phyloP scores from a whole-genome alignment of 495 filamentous ascomycete species.

The Aspergillus hancockii region DNA sequence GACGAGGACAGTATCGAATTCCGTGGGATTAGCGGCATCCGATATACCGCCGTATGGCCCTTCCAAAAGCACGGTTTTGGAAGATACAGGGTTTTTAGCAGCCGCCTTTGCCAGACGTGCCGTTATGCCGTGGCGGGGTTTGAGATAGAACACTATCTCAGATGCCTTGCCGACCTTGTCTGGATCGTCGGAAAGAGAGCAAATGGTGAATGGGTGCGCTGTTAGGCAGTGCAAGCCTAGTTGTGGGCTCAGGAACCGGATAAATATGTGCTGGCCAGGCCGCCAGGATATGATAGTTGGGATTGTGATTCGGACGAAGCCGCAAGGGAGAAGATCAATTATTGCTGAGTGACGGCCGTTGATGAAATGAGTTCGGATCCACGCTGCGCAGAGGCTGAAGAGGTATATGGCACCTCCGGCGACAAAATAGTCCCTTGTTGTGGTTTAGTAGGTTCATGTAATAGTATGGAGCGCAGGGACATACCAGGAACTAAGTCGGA shows the following conservation, averaged over 20 bases:
- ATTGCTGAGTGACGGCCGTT: constrained; percentile 48
- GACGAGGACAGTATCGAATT: constrained; percentile 43
- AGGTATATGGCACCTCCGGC: constrained; percentile 53
- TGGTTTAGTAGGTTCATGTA: constrained; percentile 2
- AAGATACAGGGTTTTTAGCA: constrained; percentile 25
- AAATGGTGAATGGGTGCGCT: constrained; percentile 56
- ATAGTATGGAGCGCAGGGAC: constrained; percentile 13
- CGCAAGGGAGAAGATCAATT: constrained; percentile 41
- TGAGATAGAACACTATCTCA: constrained; percentile 46
- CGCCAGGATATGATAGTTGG: constrained; percentile 46
- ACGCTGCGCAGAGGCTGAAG: constrained; percentile 39
- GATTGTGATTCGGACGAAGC: constrained; percentile 46
- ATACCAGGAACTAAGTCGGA: constrained; percentile 55
- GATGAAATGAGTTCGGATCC: constrained; percentile 46
- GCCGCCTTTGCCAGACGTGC: constrained; percentile 38
- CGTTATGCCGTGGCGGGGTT: constrained; percentile 43
- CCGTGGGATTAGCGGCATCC: constrained; percentile 17
- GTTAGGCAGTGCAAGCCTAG: constrained; percentile 42
- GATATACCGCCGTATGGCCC: constrained; percentile 53
- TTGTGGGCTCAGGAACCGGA: constrained; percentile 41
- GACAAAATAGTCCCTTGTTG: constrained; percentile 60
- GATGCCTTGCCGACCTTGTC: constrained; percentile 24
- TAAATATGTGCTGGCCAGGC: constrained; percentile 52
- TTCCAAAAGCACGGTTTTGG: constrained; percentile 43
- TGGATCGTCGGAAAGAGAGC: constrained; percentile 34